phyloP scores from a whole-genome alignment of 805 yeast species.

The Kazachstania psychrophila region DNA sequence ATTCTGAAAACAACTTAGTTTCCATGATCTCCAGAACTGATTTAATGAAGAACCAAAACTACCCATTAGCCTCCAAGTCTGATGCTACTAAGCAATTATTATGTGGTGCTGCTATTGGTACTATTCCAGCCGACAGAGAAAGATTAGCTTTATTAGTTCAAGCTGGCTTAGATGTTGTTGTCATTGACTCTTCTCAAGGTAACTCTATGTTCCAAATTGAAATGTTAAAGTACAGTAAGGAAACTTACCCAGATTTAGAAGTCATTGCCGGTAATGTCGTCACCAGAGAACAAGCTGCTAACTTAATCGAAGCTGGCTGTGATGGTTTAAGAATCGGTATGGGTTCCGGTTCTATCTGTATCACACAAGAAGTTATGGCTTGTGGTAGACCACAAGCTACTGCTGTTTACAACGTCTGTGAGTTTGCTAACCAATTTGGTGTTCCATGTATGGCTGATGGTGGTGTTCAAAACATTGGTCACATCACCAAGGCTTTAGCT shows the following conservation, averaged over 20 bases:
- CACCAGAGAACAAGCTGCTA: slow-evolving; percentile 97
- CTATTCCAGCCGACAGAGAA: slow-evolving; percentile 77
- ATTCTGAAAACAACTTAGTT: slow-evolving; percentile 61
- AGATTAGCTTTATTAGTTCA: slow-evolving; percentile 79
- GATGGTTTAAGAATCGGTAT: slow-evolving; percentile 98
- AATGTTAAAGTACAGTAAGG: slow-evolving; percentile 87
- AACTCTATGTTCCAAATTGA: slow-evolving; percentile 90
- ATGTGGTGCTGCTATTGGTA: slow-evolving; percentile 98
- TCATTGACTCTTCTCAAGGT: slow-evolving; percentile 95
- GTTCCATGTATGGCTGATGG: slow-evolving; percentile 99
- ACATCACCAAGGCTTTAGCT: slow-evolving; percentile 92
- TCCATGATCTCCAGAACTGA: slow-evolving; percentile 92
- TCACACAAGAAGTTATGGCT: slow-evolving; percentile 99
- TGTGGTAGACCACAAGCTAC: slow-evolving; percentile 99
- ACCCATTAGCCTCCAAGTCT: slow-evolving; percentile 92
- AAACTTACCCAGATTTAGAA: slow-evolving; percentile 66
- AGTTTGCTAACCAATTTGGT: slow-evolving; percentile 91
- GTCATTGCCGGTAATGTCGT: slow-evolving; percentile 98
- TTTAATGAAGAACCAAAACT: slow-evolving; percentile 88
- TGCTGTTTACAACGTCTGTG: slow-evolving; percentile 89
- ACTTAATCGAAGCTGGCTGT: slow-evolving; percentile 88
- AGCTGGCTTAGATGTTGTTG: slow-evolving; percentile 95
- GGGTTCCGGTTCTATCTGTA: slow-evolving; percentile 99
- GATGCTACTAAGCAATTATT: slow-evolving; percentile 87
- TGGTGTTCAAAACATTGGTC: slow-evolving; percentile 98